These are phyloP conservation scores for Clohesyomyces aquaticus DNA, from an alignment of 495 filamentous ascomycete genomes.

Conservation along the genomic window DNA sequence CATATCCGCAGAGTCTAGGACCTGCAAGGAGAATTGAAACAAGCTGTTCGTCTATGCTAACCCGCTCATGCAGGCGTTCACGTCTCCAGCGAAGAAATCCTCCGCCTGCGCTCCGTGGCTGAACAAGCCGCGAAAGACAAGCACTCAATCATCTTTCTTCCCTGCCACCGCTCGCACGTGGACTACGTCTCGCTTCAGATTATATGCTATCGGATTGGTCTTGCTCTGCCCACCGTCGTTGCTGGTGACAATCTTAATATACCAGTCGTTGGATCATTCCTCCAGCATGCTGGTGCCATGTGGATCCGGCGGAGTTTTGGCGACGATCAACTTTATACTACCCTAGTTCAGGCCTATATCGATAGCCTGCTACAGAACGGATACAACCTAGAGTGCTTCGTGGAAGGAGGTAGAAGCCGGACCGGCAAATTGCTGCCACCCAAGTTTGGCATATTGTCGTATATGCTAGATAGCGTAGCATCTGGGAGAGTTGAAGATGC, in stretches of 20 bases:
- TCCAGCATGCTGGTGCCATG: conserved; percentile 92
- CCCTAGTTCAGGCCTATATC: conserved; percentile 92
- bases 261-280: conserved; percentile 81
- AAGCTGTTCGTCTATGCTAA: background rate
- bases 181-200: conserved; percentile 94
- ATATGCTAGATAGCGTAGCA: conserved; percentile 85
- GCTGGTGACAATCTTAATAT: conserved; percentile 97
- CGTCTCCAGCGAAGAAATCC: conserved; percentile 89
- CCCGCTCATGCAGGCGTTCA: conserved; percentile 65
- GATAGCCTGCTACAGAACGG: conserved; percentile 88
- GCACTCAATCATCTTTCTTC: conserved; percentile 93
- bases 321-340: conserved; percentile 85
- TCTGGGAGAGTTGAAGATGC: conserved; percentile 88
- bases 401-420: conserved; percentile 88
- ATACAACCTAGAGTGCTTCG: conserved; percentile 95
- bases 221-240: conserved; percentile 89
- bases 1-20: background rate
- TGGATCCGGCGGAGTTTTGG: conserved; percentile 93
- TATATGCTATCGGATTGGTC: conserved; percentile 89
- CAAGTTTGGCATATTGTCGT: conserved; percentile 95
- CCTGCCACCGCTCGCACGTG: conserved; percentile 91
- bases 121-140: conserved; percentile 80
- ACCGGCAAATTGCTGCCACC: conserved; percentile 92
- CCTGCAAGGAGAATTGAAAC: background rate
- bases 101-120: conserved; percentile 78